Conservation (phyloP, 768 basidiomycete species). For the Russula griseocarnosa region DNA sequence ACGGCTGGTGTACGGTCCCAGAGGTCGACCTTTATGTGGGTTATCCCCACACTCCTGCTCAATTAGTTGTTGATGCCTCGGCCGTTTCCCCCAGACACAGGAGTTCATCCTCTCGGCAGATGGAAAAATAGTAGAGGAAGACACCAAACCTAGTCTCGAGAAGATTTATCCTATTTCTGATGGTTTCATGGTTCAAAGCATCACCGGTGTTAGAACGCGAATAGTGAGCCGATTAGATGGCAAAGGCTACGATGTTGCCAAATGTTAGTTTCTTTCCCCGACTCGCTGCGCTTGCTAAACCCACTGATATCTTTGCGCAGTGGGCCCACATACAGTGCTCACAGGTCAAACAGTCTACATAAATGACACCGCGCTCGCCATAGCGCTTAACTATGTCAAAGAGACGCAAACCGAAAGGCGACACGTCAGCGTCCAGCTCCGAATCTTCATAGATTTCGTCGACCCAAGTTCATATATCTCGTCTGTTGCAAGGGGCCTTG, state of each 20-base stretch:
- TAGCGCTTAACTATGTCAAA: slow-evolving; percentile 33
- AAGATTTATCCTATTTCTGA: slow-evolving; percentile 61
- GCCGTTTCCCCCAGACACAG: slow-evolving; percentile 51
- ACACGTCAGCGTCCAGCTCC: slow-evolving; percentile 51
- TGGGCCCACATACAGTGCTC: slow-evolving; percentile 76
- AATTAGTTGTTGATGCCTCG: slow-evolving; percentile 7
- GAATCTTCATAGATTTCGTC: slow-evolving; percentile 51
- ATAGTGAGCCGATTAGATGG: slow-evolving; percentile 79
- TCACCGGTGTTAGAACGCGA: slow-evolving; percentile 72
- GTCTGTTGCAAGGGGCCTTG: slow-evolving; percentile 38
- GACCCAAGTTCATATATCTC: slow-evolving; percentile 47
- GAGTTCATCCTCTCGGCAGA: slow-evolving; percentile 74
- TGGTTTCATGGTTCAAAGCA: slow-evolving; percentile 73
- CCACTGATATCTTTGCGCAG: slow-evolving; percentile 37
- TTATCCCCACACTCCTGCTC: slow-evolving; percentile 16
- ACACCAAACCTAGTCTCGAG: slow-evolving; percentile 58
- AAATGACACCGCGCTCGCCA: slow-evolving; percentile 55
- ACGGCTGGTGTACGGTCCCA: slow-evolving; percentile 76
- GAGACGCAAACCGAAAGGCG: slow-evolving; percentile 29
- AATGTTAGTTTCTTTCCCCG: slow-evolving; percentile 48
- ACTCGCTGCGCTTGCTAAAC: slow-evolving; percentile 1
- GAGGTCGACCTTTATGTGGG: slow-evolving; percentile 64
- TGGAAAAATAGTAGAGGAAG: slow-evolving; percentile 55
- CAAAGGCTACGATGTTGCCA: slow-evolving; percentile 81
- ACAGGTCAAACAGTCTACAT: slow-evolving; percentile 80